Evolutionary conservation across 1,284 basidiomycete species (phyloP).

Genomic region (Ceratobasidium sp.): DNA sequence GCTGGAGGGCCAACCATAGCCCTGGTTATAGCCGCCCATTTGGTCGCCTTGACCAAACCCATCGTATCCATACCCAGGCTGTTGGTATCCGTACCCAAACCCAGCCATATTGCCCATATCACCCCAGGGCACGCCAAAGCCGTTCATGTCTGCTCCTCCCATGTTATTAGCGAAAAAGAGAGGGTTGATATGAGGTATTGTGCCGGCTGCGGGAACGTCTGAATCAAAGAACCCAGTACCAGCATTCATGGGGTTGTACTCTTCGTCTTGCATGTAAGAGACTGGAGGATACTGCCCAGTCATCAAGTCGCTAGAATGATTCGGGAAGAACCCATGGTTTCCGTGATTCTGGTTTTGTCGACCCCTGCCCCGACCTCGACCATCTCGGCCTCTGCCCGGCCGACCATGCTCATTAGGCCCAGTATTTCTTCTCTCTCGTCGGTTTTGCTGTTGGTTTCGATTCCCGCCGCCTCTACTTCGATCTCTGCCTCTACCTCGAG

Average conservation of each 20-base stretch:
- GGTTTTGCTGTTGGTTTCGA: constrained; percentile 16
- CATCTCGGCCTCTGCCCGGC: constrained; percentile 53
- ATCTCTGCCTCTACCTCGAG: constrained; percentile 17
- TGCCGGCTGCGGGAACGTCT: constrained; percentile 11
- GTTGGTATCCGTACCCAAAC: constrained; percentile 37
- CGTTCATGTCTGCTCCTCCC: constrained; percentile 11
- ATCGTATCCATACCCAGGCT: constrained; percentile 24
- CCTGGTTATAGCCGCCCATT: constrained; percentile 5
- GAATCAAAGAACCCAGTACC: constrained; percentile 35
- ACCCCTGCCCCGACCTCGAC: constrained; percentile 54
- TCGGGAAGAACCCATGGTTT: constrained; percentile 23
- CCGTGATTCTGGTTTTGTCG: constrained; percentile 50
- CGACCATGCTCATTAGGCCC: constrained; percentile 45
- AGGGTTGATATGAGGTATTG: constrained; percentile 82
- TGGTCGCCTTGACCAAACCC: constrained; percentile 25
- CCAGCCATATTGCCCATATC: constrained; percentile 19
- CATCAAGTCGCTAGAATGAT: constrained; percentile 53
- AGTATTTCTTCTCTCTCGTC: constrained; percentile 24
- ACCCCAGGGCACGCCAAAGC: constrained; percentile 29
- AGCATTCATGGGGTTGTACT: constrained; percentile 45
- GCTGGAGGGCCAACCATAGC: constrained; percentile 8
- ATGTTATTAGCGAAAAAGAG: constrained; percentile 61
- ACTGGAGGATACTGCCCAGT: constrained; percentile 61
- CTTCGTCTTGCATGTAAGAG: constrained; percentile 45
- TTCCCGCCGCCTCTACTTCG: constrained; percentile 37